These are phyloP conservation scores for Aurantiochytrium sp. DNA, from an alignment of 108 stramenopile species.

Conservation along the genomic window DNA sequence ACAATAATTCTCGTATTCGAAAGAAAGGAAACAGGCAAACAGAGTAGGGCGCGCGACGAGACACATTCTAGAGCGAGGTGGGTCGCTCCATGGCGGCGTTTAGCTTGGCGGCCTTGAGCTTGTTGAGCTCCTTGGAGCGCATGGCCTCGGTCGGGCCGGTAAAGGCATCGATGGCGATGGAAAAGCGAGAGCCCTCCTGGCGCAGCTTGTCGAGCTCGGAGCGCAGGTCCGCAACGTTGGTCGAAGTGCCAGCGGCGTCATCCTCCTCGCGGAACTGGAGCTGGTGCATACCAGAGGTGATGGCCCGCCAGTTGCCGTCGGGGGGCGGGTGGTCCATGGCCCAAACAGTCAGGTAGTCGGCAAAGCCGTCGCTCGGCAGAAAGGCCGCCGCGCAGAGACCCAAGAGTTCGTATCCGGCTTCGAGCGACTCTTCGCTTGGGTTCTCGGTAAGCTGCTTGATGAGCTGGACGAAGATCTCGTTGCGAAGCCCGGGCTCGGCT, in stretches of 20 bases:
- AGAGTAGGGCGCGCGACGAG: too few relatives aligned
- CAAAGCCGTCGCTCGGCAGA: conserved; percentile 50
- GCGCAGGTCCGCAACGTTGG: background rate
- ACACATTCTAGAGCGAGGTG: background rate
- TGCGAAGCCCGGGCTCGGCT: conserved; percentile 22
- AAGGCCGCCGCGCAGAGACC: conserved; percentile 39
- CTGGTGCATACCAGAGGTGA: conserved; percentile 16
- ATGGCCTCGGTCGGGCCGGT: conserved; percentile 20
- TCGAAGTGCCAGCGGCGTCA: background rate
- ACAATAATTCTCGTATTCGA: too few relatives aligned
- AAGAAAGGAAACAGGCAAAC: too few relatives aligned
- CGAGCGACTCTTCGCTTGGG: conserved; percentile 35
- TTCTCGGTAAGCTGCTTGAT: conserved; percentile 61
- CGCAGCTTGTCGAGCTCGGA: background rate
- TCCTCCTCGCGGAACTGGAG: conserved; percentile 7
- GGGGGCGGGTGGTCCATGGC: background rate
- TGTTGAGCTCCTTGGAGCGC: background rate
- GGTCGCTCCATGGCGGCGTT: background rate
- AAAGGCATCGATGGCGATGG: background rate
- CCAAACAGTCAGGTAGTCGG: conserved; percentile 41
- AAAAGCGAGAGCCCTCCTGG: background rate
- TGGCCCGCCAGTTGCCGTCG: background rate
- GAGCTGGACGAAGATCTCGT: conserved; percentile 58
- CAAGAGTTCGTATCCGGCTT: conserved; percentile 56
- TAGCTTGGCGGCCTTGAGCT: background rate